phyloP scores from a whole-genome alignment of 2,329 filamentous ascomycete species.

The Neurospora crassa region DNA sequence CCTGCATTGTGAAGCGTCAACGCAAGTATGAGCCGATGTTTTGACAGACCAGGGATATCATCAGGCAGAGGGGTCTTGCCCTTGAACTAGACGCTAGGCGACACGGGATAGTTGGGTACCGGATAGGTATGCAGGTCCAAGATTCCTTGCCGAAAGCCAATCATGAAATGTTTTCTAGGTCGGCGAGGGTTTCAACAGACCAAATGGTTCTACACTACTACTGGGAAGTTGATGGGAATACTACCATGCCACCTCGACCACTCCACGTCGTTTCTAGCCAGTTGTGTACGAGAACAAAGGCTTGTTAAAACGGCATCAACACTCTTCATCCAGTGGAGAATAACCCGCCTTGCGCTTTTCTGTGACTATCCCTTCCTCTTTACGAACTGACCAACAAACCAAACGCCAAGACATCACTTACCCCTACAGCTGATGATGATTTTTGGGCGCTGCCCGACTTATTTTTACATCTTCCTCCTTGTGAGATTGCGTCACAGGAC shows the following conservation, averaged over 20 bases:
- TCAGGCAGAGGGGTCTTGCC: background rate
- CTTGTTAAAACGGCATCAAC: background rate
- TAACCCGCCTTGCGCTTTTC: background rate
- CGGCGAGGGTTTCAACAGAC: background rate
- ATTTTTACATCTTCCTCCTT: background rate
- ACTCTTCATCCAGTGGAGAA: background rate
- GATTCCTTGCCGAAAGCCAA: background rate
- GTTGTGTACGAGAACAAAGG: background rate
- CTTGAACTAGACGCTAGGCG: background rate
- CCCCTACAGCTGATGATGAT: background rate
- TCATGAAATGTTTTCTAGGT: background rate
- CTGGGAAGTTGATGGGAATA: background rate
- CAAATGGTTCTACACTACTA: background rate
- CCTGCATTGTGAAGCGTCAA: background rate
- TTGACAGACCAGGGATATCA: background rate
- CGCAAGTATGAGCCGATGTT: background rate
- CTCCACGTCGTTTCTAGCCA: background rate
- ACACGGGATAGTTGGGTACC: background rate
- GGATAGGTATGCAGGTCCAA: background rate
- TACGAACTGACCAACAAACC: background rate
- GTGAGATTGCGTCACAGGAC: background rate
- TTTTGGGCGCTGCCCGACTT: background rate
- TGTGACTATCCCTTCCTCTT: background rate
- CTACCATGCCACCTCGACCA: background rate
- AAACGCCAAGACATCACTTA: background rate